Evolutionary conservation across 768 basidiomycete genomes (phyloP).

Genomic region (Coprinellus micaceus): DNA sequence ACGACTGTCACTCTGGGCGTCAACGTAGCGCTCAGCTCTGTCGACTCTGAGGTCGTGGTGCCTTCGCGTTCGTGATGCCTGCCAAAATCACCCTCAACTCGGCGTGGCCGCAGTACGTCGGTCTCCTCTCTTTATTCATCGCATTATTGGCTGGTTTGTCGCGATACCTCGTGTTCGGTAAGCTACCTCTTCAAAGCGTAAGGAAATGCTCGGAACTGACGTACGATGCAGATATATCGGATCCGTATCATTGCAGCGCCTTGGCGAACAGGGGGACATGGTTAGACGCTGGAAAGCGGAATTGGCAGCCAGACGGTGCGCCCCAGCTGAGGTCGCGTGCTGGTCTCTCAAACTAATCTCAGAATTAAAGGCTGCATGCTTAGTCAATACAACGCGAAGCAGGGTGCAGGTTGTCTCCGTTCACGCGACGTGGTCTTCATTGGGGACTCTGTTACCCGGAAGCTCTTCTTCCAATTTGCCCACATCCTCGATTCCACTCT

Average conservation of each 20-base stretch:
- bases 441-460: constrained; percentile 81
- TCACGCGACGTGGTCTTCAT: constrained; percentile 66
- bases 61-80: constrained; percentile 10
- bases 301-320: constrained; percentile 89
- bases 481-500: constrained; percentile 56
- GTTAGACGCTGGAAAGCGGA: constrained; percentile 61
- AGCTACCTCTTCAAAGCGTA: too few relatives aligned
- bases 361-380: constrained; percentile 73
- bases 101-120: constrained; percentile 50
- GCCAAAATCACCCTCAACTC: constrained; percentile 33
- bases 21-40: too few relatives aligned
- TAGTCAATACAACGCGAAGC: constrained; percentile 53
- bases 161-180: constrained; percentile 42
- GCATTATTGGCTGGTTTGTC: constrained; percentile 36
- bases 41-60: too few relatives aligned
- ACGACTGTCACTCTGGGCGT: too few relatives aligned
- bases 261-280: constrained; percentile 72
- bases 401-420: constrained; percentile 53
- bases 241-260: constrained; percentile 70
- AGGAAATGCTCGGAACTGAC: too few relatives aligned
- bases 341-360: neutral
- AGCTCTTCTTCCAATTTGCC: constrained; percentile 73
- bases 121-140: constrained; percentile 33
- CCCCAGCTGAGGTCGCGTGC: constrained; percentile 4
- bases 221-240: constrained; percentile 55